A percentile compares a stretch with the other conserved stretches of the same genome.
Evolutionary conservation across 2,329 filamentous ascomycete genomes (phyloP).

Genomic region (Xylariales sp.): DNA sequence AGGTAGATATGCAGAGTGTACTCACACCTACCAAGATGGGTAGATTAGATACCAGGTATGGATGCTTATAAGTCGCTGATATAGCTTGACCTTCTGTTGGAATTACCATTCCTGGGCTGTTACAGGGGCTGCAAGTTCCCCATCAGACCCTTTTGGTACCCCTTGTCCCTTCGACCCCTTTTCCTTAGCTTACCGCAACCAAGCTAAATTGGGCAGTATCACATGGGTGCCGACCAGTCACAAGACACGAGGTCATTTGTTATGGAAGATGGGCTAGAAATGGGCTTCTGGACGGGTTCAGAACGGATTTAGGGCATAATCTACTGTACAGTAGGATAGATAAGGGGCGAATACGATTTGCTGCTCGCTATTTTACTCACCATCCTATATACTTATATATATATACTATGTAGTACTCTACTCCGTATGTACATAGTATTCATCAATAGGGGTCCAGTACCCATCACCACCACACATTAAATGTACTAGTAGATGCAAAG

Average conservation of each 20-base stretch:
- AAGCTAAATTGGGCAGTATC: conserved; percentile 32
- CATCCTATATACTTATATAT: no score
- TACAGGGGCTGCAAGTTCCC: conserved; percentile 5
- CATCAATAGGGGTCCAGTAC: conserved; percentile 30
- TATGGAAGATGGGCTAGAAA: background rate
- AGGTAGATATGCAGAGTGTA: no score
- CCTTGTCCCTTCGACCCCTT: conserved; percentile 29
- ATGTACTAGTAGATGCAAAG: conserved; percentile 2
- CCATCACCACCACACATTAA: background rate
- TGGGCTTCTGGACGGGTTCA: background rate
- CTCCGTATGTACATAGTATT: background rate
- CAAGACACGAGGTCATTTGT: conserved; percentile 17
- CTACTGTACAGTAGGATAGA: no score
- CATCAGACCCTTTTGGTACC: conserved; percentile 13
- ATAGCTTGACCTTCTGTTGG: background rate
- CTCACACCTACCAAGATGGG: background rate
- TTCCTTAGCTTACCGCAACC: conserved; percentile 27
- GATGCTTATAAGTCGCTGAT: no score
- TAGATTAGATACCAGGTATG: background rate
- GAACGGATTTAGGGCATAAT: background rate
- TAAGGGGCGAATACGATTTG: background rate
- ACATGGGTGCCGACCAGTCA: conserved; percentile 25
- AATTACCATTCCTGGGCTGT: conserved; percentile 7
- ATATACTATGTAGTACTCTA: background rate
- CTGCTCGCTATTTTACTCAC: no score